Conservation (phyloP, 2,329 filamentous ascomycete genomes). For the Ascochyta clinopodiicola region DNA sequence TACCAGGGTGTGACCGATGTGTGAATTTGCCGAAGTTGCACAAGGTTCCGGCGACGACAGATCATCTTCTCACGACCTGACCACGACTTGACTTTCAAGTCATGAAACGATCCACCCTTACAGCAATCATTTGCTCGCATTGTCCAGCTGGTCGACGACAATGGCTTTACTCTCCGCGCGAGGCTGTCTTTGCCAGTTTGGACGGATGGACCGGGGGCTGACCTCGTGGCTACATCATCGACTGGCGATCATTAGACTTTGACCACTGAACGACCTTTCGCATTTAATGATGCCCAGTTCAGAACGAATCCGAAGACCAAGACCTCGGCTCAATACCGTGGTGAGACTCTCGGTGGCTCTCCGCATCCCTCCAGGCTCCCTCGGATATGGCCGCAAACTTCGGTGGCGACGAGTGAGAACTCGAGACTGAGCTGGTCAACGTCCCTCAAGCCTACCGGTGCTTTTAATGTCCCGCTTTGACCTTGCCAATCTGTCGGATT, state of each 20-base stretch:
- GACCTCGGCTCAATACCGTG: slow-evolving; percentile 3
- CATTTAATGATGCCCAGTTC: not conserved
- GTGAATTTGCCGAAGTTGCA: slow-evolving; percentile 8
- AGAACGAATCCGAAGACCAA: slow-evolving; percentile 11
- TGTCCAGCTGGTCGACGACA: not conserved
- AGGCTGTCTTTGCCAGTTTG: slow-evolving; percentile 6
- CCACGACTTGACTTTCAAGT: not conserved
- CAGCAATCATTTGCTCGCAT: not conserved
- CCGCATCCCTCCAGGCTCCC: slow-evolving; percentile 1
- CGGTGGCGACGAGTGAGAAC: slow-evolving; percentile 21
- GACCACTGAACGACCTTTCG: not conserved
- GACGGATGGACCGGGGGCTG: slow-evolving; percentile 1
- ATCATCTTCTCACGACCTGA: slow-evolving; percentile 4
- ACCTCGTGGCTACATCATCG: slow-evolving; percentile 14
- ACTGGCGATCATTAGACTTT: slow-evolving; percentile 5
- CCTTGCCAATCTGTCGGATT: slow-evolving; percentile 25
- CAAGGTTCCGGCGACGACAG: slow-evolving; percentile 13
- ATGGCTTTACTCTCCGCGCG: not conserved
- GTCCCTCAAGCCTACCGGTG: slow-evolving; percentile 20
- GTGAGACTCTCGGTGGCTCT: slow-evolving; percentile 9
- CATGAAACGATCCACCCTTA: not conserved
- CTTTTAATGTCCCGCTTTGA: slow-evolving; percentile 24
- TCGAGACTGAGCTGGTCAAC: slow-evolving; percentile 18
- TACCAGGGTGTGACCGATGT: not conserved
- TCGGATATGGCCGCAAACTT: slow-evolving; percentile 26